Evolutionary conservation across 2,329 filamentous ascomycete genomes (phyloP), one percentile per base, ranked within the genome.

Genomic region (Penicillium capsulatum): DNA sequence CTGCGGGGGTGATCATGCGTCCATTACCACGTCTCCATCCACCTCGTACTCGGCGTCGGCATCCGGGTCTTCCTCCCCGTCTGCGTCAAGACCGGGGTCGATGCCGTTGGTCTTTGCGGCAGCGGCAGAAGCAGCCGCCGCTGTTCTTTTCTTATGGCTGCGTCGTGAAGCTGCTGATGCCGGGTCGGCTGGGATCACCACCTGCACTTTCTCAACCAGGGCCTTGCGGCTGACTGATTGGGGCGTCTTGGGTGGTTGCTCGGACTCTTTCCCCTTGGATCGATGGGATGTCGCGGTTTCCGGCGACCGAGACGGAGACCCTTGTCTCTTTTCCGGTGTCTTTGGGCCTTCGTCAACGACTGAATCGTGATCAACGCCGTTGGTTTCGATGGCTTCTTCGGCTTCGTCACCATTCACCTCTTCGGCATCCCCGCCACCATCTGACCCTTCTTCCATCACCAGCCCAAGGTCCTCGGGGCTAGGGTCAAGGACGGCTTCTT

Each of bases 11-110:
- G 14, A 39, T 60, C 45, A 62, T 48, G 50, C 48, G 37, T 57
- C 54, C 60, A 62, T 62, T 31, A 58, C 54, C 24, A 53, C 44
- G 35, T 57, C 57, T 17, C 45, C 54, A 35, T 54, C 53, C 29
- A 52, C 42, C 32, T 55, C 52, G 24, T 52, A 55, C 29, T 55
- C 48, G n/a, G 36, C 49, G 31, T 52, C 52, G 15, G 48, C 50
- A 38, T 62, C 57, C 2, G 50, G 50, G 29, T 62, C 59, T 3
- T 53, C 52, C 31, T 62, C 60, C 10, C 46, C 51, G n/a, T 55
- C 48, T 5, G 38, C 51, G 31, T 53, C 52, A 4, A 34, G 31
- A n/a, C 51, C 47, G 3, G 31, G 30, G 10, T 50, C 45, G 10
- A 48, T 48, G 6, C 54, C 58, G 28, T 59, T 55, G 6, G 46